Percentiles rank a stretch among this genome's conserved stretches.
Conservation (phyloP, 2,329 filamentous ascomycete genomes). For the Zalaria sp. region DNA sequence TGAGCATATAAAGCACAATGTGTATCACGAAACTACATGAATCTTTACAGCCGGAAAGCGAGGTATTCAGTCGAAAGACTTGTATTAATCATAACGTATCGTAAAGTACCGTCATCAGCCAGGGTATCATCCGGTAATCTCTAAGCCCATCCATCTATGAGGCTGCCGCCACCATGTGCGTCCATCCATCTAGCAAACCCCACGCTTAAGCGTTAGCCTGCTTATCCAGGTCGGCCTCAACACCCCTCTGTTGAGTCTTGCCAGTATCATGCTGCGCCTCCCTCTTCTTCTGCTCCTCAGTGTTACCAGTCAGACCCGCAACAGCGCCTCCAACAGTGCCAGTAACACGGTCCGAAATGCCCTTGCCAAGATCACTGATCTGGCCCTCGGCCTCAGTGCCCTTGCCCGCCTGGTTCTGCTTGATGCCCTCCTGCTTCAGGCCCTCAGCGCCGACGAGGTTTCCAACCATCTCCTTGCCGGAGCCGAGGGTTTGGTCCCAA, state of each 20-base stretch:
- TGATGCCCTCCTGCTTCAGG: slow-evolving; percentile 57
- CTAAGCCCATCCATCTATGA: too few species aligned
- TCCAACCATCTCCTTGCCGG: slow-evolving; percentile 70
- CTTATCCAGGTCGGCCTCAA: slow-evolving; percentile 69
- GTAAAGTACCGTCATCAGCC: too few species aligned
- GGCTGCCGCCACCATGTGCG: too few species aligned
- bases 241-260: slow-evolving; percentile 72
- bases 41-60: too few species aligned
- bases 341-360: slow-evolving; percentile 37
- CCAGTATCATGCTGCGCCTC: slow-evolving; percentile 62
- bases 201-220: slow-evolving; percentile 29
- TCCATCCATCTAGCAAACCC: too few species aligned
- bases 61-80: too few species aligned
- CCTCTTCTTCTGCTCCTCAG: slow-evolving; percentile 48
- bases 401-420: slow-evolving; percentile 71
- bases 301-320: slow-evolving; percentile 60
- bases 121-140: too few species aligned
- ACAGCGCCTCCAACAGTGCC: slow-evolving; percentile 59
- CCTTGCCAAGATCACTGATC: slow-evolving; percentile 56
- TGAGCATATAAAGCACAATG: too few species aligned
- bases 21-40: too few species aligned
- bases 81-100: too few species aligned
- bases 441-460: slow-evolving; percentile 60
- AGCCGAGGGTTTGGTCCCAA: slow-evolving; percentile 83
- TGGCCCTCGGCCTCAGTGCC: slow-evolving; percentile 73